Evolutionary conservation across 495 filamentous ascomycete genomes (phyloP).

Genomic region (Penicillium malachiteum): DNA sequence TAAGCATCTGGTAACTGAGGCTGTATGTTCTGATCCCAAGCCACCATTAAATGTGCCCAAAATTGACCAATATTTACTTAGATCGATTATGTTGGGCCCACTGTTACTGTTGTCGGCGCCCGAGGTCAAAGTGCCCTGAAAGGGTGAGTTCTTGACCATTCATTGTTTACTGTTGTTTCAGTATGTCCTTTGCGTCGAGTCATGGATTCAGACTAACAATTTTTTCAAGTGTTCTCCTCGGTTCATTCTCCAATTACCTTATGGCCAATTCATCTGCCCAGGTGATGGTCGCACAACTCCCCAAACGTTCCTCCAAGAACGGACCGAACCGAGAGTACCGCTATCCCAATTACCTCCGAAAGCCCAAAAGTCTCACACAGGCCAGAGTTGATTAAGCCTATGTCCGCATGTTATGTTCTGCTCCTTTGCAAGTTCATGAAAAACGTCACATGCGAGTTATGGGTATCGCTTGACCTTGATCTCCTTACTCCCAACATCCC

Average conservation of each 20-base stretch:
- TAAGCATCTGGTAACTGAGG: constrained; percentile 79
- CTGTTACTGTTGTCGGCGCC: constrained; percentile 89
- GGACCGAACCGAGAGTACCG: constrained; percentile 52
- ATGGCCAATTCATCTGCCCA: constrained; percentile 96
- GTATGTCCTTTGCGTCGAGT: not conserved
- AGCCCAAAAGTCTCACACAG: constrained; percentile 60
- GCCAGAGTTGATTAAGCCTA: constrained; percentile 62
- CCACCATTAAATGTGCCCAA: not conserved
- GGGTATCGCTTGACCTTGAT: constrained; percentile 2
- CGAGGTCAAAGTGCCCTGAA: constrained; percentile 88
- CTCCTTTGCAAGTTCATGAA: constrained; percentile 7
- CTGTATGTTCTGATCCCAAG: constrained; percentile 46
- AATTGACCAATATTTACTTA: constrained; percentile 31
- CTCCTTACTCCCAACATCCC: constrained; percentile 1
- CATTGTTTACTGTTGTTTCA: no score
- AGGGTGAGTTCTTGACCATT: constrained; percentile 58
- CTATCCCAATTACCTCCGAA: constrained; percentile 69
- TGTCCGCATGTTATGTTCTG: not conserved
- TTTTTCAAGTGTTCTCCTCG: constrained; percentile 71
- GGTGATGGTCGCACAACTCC: constrained; percentile 85
- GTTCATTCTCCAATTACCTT: constrained; percentile 95
- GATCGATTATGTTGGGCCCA: constrained; percentile 89
- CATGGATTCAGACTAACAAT: constrained; percentile 10
- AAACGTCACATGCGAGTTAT: not conserved
- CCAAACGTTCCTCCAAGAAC: constrained; percentile 67